These are phyloP conservation scores for Boletus coccyginus DNA, from an alignment of 768 basidiomycete genomes.

Conservation along the genomic window DNA sequence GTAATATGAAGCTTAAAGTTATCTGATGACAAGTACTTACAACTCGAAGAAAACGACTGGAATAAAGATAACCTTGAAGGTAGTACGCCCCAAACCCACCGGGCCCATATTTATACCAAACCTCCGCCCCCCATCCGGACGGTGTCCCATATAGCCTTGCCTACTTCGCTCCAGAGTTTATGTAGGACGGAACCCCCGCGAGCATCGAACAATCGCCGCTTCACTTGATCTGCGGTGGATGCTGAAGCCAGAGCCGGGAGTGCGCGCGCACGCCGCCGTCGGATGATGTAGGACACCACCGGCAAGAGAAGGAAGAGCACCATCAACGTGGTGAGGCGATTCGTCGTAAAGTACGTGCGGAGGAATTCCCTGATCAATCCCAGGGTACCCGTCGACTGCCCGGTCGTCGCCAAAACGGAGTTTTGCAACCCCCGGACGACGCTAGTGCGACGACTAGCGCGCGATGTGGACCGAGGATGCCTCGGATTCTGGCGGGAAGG, in stretches of 20 bases:
- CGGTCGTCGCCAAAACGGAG: constrained; percentile 11
- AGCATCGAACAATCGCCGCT: constrained; percentile 48
- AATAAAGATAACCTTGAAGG: constrained; percentile 23
- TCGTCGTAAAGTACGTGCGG: constrained; percentile 44
- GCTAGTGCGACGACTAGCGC: constrained; percentile 14
- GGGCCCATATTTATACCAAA: constrained; percentile 45
- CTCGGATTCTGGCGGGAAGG: constrained; percentile 6
- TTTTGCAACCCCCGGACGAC: constrained; percentile 10
- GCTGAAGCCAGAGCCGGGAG: constrained; percentile 5
- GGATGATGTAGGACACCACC: constrained; percentile 46
- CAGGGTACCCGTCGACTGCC: constrained; percentile 26
- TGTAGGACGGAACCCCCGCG: constrained; percentile 35
- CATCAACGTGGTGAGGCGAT: constrained; percentile 47
- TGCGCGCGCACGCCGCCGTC: constrained; percentile 43
- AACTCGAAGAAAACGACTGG: not conserved
- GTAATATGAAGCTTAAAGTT: not conserved
- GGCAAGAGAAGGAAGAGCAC: constrained; percentile 42
- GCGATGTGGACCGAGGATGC: constrained; percentile 6
- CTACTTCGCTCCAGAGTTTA: constrained; percentile 50
- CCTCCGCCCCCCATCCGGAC: constrained; percentile 77
- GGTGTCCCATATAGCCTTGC: constrained; percentile 59
- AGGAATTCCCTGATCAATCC: constrained; percentile 49
- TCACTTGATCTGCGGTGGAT: constrained; percentile 55
- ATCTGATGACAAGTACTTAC: not conserved
- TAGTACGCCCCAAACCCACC: not conserved